Evolutionary conservation across 2,329 filamentous ascomycete species (phyloP), one percentile per base, ranked within the genome.

Genomic region (Arthrobotrys musiformis): DNA sequence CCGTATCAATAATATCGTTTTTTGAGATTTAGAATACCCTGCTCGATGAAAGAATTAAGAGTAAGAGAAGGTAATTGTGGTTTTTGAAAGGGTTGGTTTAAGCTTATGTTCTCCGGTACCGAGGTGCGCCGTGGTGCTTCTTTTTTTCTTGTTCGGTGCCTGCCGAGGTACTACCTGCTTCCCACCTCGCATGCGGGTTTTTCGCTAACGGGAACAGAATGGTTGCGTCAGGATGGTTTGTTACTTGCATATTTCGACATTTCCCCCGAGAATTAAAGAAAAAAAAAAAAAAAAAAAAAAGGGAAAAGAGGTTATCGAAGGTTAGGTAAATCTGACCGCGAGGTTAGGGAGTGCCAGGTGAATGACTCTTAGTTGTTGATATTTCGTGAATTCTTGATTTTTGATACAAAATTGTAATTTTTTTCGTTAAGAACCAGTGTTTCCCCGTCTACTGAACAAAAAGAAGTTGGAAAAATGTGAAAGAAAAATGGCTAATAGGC

Each of bases 1-100:
- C 69, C 42, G 62, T 66, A 61, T 67, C 50, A 48, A 67, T 66
- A 67, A 46, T 7, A 2, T 42, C 24, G 15, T 28, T n/a, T 52
- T 30, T 17, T n/a, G 15, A 24, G 7, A 13, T 2, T n/a, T n/a
- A n/a, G n/a, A n/a, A n/a, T n/a, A n/a, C n/a, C n/a, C n/a, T n/a
- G n/a, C n/a, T n/a, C n/a, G n/a, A n/a, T n/a, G n/a, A n/a, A n/a
- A n/a, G n/a, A n/a, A n/a, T n/a, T n/a, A n/a, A n/a, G n/a, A n/a
- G n/a, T n/a, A n/a, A n/a, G n/a, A n/a, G n/a, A n/a, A n/a, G n/a
- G n/a, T n/a, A n/a, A n/a, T n/a, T n/a, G n/a, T n/a, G n/a, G 37
- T 24, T 42, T 42, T 24, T 33, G 13, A 50, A 61, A 70, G 50
- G 37, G 30, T 33, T 9, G 9, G 9, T 9, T 33, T n/a, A n/a